Evolutionary conservation across 805 yeast genomes (phyloP).

Genomic region (Priceomyces castillae): DNA sequence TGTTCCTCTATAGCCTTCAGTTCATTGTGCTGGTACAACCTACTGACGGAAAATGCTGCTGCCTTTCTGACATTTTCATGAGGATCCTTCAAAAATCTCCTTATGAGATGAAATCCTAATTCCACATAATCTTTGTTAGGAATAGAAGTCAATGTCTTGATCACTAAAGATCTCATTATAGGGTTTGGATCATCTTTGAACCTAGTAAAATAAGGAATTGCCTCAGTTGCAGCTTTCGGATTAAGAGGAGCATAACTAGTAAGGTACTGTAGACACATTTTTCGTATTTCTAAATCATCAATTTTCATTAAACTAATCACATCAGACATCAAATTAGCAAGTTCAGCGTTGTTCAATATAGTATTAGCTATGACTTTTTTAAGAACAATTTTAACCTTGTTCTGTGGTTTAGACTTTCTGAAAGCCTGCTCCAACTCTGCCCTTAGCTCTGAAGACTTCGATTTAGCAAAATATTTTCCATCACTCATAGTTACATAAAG

Average conservation of each 20-base stretch:
- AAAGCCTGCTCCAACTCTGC: slow-evolving; percentile 44
- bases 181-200: slow-evolving; percentile 54
- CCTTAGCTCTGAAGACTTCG: slow-evolving; percentile 38
- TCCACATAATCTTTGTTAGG: slow-evolving; percentile 51
- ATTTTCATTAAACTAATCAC: slow-evolving; percentile 49
- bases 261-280: slow-evolving; percentile 67
- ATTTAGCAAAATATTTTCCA: slow-evolving; percentile 37
- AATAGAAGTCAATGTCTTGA: slow-evolving; percentile 62
- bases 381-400: slow-evolving; percentile 39
- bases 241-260: slow-evolving; percentile 57
- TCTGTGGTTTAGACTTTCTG: slow-evolving; percentile 40
- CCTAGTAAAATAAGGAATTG: slow-evolving; percentile 51
- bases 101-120: slow-evolving; percentile 43
- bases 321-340: slow-evolving; percentile 65
- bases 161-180: slow-evolving; percentile 53
- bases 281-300: slow-evolving; percentile 66
- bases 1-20: slow-evolving; percentile 40
- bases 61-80: slow-evolving; percentile 64
- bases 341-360: slow-evolving; percentile 77
- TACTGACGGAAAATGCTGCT: slow-evolving; percentile 68
- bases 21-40: slow-evolving; percentile 57
- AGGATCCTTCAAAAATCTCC: slow-evolving; percentile 35
- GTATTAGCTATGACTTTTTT: slow-evolving; percentile 79
- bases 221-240: slow-evolving; percentile 52
- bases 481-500: slow-evolving; percentile 29